Evolutionary conservation across 176 grass and related monocot species (phyloP).

Genomic region (Cenchrus fungigraminus): DNA sequence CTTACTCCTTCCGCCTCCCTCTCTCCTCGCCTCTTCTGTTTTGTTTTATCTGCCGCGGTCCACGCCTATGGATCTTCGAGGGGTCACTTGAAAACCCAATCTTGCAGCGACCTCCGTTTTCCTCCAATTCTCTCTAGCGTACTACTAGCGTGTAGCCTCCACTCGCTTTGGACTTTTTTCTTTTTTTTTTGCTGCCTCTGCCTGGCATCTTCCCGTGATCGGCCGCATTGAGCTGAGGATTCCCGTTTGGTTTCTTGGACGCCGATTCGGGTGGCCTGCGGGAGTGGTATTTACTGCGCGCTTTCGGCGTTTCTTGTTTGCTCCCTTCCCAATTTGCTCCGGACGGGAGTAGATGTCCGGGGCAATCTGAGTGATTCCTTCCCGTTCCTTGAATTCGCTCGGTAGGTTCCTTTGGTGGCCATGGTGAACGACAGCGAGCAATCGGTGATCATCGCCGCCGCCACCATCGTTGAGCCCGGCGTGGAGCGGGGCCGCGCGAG

Average conservation of each 20-base stretch:
- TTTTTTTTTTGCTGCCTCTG: constrained; percentile 24
- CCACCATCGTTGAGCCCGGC: constrained; percentile 1
- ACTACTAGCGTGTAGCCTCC: not conserved
- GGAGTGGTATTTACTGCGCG: constrained; percentile 32
- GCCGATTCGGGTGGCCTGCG: not conserved
- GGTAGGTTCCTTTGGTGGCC: constrained; percentile 19
- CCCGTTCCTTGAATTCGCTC: constrained; percentile 15
- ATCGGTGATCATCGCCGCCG: constrained; percentile 11
- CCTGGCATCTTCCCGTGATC: constrained; percentile 38
- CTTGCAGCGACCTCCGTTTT: not conserved
- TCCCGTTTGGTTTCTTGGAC: not conserved
- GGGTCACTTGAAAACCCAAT: constrained; percentile 7
- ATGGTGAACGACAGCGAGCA: constrained; percentile 44
- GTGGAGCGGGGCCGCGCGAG: constrained; percentile 35
- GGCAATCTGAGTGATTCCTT: constrained; percentile 31
- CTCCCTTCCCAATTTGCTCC: constrained; percentile 25
- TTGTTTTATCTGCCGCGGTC: constrained; percentile 17
- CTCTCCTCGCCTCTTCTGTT: not conserved
- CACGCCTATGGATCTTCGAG: constrained; percentile 37
- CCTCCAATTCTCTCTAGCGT: not conserved
- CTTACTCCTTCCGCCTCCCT: not conserved
- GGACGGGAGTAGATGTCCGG: constrained; percentile 10
- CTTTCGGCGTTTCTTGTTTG: constrained; percentile 52
- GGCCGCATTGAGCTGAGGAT: constrained; percentile 38
- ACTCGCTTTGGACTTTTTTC: too few species aligned